Evolutionary conservation across 2,329 filamentous ascomycete species (phyloP).

Genomic region (Aspergillus hiratsukae): DNA sequence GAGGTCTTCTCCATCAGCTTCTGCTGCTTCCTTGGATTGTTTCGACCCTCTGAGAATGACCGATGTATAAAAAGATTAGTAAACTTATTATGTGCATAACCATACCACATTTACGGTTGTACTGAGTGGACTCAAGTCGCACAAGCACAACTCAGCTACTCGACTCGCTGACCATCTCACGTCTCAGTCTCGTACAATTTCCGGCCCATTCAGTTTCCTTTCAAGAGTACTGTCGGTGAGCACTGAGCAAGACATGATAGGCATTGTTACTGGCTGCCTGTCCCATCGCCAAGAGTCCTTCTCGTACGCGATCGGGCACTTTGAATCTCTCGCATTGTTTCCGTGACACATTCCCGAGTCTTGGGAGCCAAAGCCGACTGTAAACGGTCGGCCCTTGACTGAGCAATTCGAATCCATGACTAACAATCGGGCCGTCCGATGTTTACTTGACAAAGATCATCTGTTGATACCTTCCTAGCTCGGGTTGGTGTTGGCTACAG

Average conservation of each 20-base stretch:
- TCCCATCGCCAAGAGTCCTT: neutral
- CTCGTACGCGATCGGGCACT: neutral
- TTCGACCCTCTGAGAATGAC: neutral
- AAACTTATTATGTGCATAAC: neutral
- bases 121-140: no score
- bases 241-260: neutral
- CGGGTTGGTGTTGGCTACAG: neutral
- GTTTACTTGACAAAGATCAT: neutral
- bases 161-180: neutral
- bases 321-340: no score
- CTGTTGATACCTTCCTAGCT: neutral
- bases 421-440: slow-evolving; percentile 4
- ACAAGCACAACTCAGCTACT: neutral
- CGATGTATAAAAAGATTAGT: neutral
- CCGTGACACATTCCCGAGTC: neutral
- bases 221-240: neutral
- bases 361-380: slow-evolving; percentile 6
- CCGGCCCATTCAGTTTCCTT: neutral
- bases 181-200: neutral
- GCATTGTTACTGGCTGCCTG: neutral
- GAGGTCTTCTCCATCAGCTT: neutral
- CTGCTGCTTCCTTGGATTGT: neutral
- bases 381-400: neutral
- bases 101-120: neutral
- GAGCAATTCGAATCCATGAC: neutral